phyloP scores from a whole-genome alignment of 2,329 filamentous ascomycete species.

The Fusarium acutatum region DNA sequence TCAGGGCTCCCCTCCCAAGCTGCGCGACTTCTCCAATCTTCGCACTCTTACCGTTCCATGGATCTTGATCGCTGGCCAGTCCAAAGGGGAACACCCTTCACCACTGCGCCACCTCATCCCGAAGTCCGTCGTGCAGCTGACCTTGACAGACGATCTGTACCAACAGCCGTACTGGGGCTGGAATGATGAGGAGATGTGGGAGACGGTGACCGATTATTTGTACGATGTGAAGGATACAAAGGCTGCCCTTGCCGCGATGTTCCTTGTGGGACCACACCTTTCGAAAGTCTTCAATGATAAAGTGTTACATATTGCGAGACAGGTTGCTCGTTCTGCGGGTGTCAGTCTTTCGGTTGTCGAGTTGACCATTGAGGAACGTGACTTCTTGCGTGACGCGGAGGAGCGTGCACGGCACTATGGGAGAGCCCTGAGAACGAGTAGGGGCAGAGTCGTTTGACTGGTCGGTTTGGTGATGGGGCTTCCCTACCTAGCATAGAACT shows the following conservation, averaged over 20 bases:
- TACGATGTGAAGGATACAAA: neutral
- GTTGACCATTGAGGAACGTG: accelerated
- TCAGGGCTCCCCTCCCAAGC: neutral
- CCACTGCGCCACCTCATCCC: neutral
- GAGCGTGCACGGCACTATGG: neutral
- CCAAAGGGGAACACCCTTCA: accelerated
- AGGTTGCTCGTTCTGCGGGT: neutral
- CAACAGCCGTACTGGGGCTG: neutral
- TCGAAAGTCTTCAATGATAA: accelerated
- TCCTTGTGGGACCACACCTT: neutral
- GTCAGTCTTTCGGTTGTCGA: neutral
- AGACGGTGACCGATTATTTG: accelerated
- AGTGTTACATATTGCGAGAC: neutral
- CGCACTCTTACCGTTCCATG: accelerated
- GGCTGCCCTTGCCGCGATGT: neutral
- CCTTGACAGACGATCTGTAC: neutral
- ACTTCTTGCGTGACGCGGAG: accelerated
- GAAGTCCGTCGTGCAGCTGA: neutral
- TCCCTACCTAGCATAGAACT: accelerated
- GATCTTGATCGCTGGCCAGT: neutral
- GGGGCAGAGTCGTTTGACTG: no score
- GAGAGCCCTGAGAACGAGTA: neutral
- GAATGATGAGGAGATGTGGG: accelerated
- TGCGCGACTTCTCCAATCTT: neutral
- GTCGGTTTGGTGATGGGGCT: no score